Base-by-base conservation (phyloP, 2,329 filamentous ascomycete species). In the Nemania sp. region DNA sequence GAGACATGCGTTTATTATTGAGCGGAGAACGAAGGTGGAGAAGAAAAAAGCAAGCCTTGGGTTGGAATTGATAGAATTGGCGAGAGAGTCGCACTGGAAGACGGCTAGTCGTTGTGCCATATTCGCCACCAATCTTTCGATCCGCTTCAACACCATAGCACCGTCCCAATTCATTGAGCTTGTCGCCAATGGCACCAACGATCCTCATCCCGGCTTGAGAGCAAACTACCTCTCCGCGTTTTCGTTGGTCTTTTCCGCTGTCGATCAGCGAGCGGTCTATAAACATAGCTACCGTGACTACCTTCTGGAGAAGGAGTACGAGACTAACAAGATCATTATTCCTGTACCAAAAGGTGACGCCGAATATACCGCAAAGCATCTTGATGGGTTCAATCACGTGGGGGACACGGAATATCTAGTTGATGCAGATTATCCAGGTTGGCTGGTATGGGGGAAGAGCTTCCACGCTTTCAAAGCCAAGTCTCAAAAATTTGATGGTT, bases 401-500 rank as follows among this genome's bases (percentile, higher is more conserved):
- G 88, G 79, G 12, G 69, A 87, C 34, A 88, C 91, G 0, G 88
- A 96, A 65, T 97, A 96, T 74, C 96, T 93, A 73, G 87, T 98
- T 47, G 95, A 99, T 72, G 85, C 87, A 56, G 94, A 98, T 72
- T 90, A 96, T 72, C 92, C 94, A 4, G 95, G 95, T 34, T 99
- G 96, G 96, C 83, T 99, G 17, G 92, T 96, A 0, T 99, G 95
- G 95, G 90, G 90, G 54, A 91, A 95, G 75, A 87, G 83, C 34
- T 94, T 98, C 80, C 88, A 87, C 13, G 95, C 89, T 0, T 92
- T 89, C 74, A 86, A 87, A 62, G 87, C 90, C 2, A 88, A 90
- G 54, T 87, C 92, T 65, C 78, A 73, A 76, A 87, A 75, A 71
- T 97, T 80, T 75, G 85, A 81, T 40, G 78, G 75, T 46, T 99